Evolutionary conservation across 2,329 filamentous ascomycete genomes (phyloP), one percentile per base, ranked within the genome.

Genomic region (Colletotrichum sp.): DNA sequence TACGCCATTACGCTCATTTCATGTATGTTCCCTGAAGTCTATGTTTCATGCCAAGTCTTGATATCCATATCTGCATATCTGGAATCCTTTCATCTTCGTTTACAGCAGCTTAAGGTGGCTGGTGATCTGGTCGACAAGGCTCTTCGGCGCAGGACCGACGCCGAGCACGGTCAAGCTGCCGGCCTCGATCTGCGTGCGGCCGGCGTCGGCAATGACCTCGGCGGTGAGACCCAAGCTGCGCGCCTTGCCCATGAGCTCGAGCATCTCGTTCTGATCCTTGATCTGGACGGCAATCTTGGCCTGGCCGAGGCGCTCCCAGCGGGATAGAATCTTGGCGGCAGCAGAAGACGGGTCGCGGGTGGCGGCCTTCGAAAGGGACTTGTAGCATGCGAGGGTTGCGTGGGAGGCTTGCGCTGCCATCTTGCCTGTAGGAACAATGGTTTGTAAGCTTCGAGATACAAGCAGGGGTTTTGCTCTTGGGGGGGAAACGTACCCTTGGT

Each of bases 351-450:
- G 86, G 69, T 89, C 86, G 69, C 87, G 84, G 4, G 88, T 85
- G n/a, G 91, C 87, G 71, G 87, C 85, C 60, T 88, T 86, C 72
- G 92, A 86, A 78, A 98, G 92, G 75, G 93, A 88, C 88, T 98
- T 99, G 92, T 98, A 99, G 91, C 96, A 99, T 71, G 96, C 96
- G 72, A 99, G 93, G 5, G 96, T 98, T n/a, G 97, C 97, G 86
- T 99, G 97, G 66, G 94, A 95, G 86, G 95, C 96, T 86, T 99
- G 97, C 9, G 97, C 97, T 73, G 95, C 97, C 81, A 99, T 98
- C 90, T 99, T 99, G 81, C 96, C 96, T 98, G 78, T 62, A 64
- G 28, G 18, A 32, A 59, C 24, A 69, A 32, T 63, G 16, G 28
- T 63, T 24, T 39, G 66, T 77, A 24, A 77, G 68, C 39, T 59